These are phyloP conservation scores for Sesbania bispinosa DNA, from an alignment of 306 rosid genomes.

Conservation along the genomic window DNA sequence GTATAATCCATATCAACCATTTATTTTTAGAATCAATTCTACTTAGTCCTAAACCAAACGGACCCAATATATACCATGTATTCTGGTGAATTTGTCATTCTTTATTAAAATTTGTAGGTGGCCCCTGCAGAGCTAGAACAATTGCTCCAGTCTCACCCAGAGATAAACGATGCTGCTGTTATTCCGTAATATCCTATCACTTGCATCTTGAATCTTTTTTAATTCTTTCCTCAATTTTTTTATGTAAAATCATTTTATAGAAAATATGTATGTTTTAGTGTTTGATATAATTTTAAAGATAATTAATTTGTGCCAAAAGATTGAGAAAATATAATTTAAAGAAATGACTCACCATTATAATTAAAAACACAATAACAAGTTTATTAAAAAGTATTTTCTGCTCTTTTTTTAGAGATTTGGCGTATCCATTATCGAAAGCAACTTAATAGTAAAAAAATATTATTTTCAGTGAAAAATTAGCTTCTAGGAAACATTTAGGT, in stretches of 20 bases:
- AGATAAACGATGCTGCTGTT: constrained; percentile 62
- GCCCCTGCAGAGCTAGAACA: constrained; percentile 75
- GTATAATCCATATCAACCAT: too few relatives aligned
- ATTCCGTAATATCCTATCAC: constrained; percentile 38
- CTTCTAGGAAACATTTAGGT: too few relatives aligned
- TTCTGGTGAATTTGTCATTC: neutral
- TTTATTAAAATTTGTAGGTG: constrained; percentile 33
- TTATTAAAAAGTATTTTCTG: neutral
- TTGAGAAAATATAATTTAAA: neutral
- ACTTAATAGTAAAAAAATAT: too few relatives aligned
- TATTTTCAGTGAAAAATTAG: too few relatives aligned
- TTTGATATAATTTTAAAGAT: neutral
- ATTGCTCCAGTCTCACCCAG: constrained; percentile 55
- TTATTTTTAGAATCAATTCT: too few relatives aligned
- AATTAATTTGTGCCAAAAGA: too few relatives aligned
- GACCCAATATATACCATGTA: neutral
- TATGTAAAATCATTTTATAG: neutral
- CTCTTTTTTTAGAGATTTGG: neutral
- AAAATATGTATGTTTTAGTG: neutral
- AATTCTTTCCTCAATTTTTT: neutral
- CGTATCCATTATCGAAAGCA: neutral
- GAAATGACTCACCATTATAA: neutral
- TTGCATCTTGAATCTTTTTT: neutral
- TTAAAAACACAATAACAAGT: neutral
- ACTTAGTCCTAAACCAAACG: too few relatives aligned